Conservation (phyloP, 257 asterid species). For the Cynanchum wilfordii region DNA sequence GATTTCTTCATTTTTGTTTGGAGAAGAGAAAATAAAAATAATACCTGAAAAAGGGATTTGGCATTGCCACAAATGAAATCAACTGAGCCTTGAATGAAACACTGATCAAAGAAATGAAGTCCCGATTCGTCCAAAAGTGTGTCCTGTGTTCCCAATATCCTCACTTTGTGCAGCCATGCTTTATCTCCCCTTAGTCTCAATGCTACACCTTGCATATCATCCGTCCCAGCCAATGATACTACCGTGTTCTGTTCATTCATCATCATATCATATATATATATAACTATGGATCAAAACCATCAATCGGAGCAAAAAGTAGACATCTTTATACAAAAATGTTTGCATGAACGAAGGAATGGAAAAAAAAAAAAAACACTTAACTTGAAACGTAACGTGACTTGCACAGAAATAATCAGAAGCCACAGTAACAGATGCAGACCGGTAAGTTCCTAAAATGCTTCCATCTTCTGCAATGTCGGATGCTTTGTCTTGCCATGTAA, state of each 20-base stretch:
- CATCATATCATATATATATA: too few species aligned
- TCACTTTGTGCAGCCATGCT: constrained; percentile 54
- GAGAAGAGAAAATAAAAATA: not conserved
- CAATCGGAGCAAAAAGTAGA: too few species aligned
- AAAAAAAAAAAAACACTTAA: not conserved
- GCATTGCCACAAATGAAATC: constrained; percentile 84
- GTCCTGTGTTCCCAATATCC: constrained; percentile 77
- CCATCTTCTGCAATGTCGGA: constrained; percentile 42
- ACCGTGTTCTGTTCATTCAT: constrained; percentile 49
- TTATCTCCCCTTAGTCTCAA: constrained; percentile 55
- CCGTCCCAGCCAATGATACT: constrained; percentile 25
- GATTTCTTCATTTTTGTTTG: not conserved
- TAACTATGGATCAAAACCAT: too few species aligned
- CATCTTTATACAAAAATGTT: too few species aligned
- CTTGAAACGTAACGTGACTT: constrained; percentile 67
- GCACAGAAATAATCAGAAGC: constrained; percentile 77
- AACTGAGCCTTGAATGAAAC: constrained; percentile 61
- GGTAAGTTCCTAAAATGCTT: constrained; percentile 44
- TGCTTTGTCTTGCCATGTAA: constrained; percentile 77
- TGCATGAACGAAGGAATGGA: too few species aligned
- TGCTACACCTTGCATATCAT: constrained; percentile 75
- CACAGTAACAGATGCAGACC: constrained; percentile 62
- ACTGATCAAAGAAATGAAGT: constrained; percentile 50
- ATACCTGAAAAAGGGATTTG: constrained; percentile 62
- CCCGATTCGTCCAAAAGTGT: constrained; percentile 67